Conservation (phyloP, 495 filamentous ascomycete genomes). For the Bacidia gigantensis region DNA sequence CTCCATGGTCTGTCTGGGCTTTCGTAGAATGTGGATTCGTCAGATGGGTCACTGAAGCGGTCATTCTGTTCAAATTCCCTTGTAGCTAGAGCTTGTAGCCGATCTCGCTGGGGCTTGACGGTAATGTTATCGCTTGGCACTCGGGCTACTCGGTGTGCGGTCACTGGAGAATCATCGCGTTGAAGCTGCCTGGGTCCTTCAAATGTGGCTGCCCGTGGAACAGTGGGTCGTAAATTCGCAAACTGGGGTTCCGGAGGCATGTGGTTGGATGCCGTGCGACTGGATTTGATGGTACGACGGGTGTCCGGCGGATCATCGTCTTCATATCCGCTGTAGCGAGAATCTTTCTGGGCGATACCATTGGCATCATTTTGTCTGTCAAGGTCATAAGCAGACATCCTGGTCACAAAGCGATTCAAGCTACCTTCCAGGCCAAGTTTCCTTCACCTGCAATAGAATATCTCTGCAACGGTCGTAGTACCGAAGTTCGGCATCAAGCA, state of each 20-base stretch:
- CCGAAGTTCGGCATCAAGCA: constrained; percentile 80
- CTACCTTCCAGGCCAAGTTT: constrained; percentile 53
- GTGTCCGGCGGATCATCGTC: constrained; percentile 41
- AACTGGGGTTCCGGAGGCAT: constrained; percentile 5
- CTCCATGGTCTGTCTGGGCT: constrained; percentile 44
- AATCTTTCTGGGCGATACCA: constrained; percentile 10
- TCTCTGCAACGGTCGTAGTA: constrained; percentile 88
- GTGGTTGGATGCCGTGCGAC: constrained; percentile 24
- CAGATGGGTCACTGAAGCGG: constrained; percentile 50
- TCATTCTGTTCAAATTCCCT: constrained; percentile 28
- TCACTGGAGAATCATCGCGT: constrained; percentile 32
- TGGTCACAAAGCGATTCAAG: constrained; percentile 9
- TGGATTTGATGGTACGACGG: constrained; percentile 52
- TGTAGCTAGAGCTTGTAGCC: constrained; percentile 28
- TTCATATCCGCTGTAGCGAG: constrained; percentile 42
- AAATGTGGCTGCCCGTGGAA: constrained; percentile 39
- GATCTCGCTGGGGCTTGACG: constrained; percentile 29
- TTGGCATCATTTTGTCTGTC: background rate
- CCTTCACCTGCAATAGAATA: constrained; percentile 49
- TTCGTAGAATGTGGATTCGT: constrained; percentile 44
- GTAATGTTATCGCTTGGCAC: constrained; percentile 42
- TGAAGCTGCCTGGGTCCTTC: constrained; percentile 42
- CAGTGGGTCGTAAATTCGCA: constrained; percentile 27
- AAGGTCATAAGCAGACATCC: background rate
- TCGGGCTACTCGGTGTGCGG: constrained; percentile 37